phyloP scores from a whole-genome alignment of 1,284 basidiomycete species.

The Sporisorium sorghi region DNA sequence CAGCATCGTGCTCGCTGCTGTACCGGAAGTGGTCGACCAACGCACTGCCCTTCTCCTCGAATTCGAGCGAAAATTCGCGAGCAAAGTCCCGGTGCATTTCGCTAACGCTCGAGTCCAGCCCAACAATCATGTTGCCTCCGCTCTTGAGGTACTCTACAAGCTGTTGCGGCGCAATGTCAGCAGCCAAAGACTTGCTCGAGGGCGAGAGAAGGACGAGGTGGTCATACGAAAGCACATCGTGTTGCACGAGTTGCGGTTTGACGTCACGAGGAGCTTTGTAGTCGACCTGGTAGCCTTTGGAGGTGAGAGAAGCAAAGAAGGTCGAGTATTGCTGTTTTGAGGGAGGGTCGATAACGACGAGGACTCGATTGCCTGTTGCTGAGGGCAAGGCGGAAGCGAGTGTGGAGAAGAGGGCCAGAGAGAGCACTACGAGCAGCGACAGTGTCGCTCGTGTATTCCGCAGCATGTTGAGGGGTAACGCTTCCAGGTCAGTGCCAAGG shows the following conservation, averaged over 20 bases:
- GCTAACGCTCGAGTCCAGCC: slow-evolving; percentile 76
- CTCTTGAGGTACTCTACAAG: slow-evolving; percentile 79
- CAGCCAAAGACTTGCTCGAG: slow-evolving; percentile 73
- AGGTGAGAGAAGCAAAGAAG: slow-evolving; percentile 41
- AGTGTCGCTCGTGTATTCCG: neutral
- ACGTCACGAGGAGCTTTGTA: slow-evolving; percentile 39
- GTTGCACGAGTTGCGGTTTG: slow-evolving; percentile 48
- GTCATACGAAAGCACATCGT: slow-evolving; percentile 62
- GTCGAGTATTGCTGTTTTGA: slow-evolving; percentile 33
- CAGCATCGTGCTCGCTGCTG: slow-evolving; percentile 37
- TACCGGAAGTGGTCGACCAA: slow-evolving; percentile 72
- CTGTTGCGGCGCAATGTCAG: slow-evolving; percentile 84
- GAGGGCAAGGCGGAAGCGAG: slow-evolving; percentile 37
- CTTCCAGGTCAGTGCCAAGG: slow-evolving; percentile 3
- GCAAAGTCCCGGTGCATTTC: slow-evolving; percentile 72
- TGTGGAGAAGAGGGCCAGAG: slow-evolving; percentile 21
- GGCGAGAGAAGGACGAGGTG: slow-evolving; percentile 61
- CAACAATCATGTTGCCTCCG: slow-evolving; percentile 84
- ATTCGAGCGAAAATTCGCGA: slow-evolving; percentile 74
- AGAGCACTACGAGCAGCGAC: slow-evolving; percentile 7
- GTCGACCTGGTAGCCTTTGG: slow-evolving; percentile 50
- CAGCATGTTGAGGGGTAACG: slow-evolving; percentile 5
- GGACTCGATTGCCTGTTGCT: slow-evolving; percentile 60
- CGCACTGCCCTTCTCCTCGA: slow-evolving; percentile 70
- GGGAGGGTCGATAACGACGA: slow-evolving; percentile 52